These are phyloP conservation scores for Deuterostichococcus epilithicus DNA, from an alignment of 139 green algal genomes.

Conservation along the genomic window DNA sequence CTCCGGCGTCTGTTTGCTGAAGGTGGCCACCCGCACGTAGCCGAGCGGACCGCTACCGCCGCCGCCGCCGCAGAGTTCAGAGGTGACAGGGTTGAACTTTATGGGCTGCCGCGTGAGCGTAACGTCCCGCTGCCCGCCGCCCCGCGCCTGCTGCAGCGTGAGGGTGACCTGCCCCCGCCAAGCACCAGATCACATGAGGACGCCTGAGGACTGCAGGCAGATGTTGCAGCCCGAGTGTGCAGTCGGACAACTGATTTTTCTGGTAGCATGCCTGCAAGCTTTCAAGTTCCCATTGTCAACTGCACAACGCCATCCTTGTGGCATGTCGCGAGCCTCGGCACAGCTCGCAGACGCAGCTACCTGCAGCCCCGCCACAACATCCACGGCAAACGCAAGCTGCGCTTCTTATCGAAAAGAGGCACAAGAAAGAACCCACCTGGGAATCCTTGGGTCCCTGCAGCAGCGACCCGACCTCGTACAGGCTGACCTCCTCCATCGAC, in stretches of 20 bases:
- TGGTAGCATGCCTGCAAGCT: no score
- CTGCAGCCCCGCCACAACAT: no score
- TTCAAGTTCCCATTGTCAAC: no score
- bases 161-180: constrained; percentile 9
- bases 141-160: constrained; percentile 1
- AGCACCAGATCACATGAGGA: no score
- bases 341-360: no score
- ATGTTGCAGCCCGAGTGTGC: no score
- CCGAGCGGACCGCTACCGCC: constrained; percentile 41
- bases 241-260: no score
- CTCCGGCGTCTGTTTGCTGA: constrained; percentile 76
- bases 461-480: constrained; percentile 85
- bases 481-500: constrained; percentile 54
- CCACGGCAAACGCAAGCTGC: no score
- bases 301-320: no score
- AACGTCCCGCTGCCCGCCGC: constrained; percentile 13
- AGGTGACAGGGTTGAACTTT: constrained; percentile 70
- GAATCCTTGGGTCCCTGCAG: constrained; percentile 65
- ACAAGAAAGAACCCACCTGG: constrained; percentile 44
- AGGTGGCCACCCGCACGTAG: constrained; percentile 86
- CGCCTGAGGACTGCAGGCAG: no score
- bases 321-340: no score
- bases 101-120: constrained; percentile 51
- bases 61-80: constrained; percentile 48
- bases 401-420: no score